phyloP scores from a whole-genome alignment of 768 basidiomycete genomes.

The Cyathus striatus region DNA sequence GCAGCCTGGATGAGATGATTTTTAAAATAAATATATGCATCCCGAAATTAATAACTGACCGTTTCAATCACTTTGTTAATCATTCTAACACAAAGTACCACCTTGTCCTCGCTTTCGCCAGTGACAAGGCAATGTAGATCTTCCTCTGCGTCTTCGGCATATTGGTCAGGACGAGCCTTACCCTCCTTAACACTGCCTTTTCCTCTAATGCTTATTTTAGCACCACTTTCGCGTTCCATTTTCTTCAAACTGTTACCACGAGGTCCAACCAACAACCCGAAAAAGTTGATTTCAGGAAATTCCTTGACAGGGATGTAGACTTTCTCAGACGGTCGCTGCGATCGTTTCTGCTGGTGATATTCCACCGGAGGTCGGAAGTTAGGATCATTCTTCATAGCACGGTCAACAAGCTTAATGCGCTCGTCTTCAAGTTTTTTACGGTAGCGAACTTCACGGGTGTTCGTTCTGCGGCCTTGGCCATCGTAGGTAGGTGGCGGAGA shows the following conservation, averaged over 20 bases:
- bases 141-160: conserved; percentile 95
- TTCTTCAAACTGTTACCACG: conserved; percentile 99
- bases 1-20: conserved; percentile 62
- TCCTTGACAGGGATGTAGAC: conserved; percentile 99
- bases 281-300: conserved; percentile 99
- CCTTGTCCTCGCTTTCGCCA: conserved; percentile 90
- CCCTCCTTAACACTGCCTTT: conserved; percentile 99
- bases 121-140: conserved; percentile 97
- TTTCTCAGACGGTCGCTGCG: conserved; percentile 91
- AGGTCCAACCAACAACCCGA: conserved; percentile 95
- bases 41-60: conserved; percentile 41
- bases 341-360: conserved; percentile 92
- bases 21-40: neutral
- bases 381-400: conserved; percentile 95
- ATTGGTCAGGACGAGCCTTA: conserved; percentile 92
- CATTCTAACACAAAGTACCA: conserved; percentile 84
- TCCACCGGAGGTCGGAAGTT: conserved; percentile 97
- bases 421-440: conserved; percentile 93
- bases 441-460: conserved; percentile 98
- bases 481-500: conserved; percentile 98
- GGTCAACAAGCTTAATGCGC: conserved; percentile 89
- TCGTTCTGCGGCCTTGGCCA: conserved; percentile 94
- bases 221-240: conserved; percentile 97
- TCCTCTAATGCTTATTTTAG: conserved; percentile 97
- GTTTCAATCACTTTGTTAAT: conserved; percentile 99